Conservation (phyloP, 495 filamentous ascomycete species). For the Jackrogersella minutella region DNA sequence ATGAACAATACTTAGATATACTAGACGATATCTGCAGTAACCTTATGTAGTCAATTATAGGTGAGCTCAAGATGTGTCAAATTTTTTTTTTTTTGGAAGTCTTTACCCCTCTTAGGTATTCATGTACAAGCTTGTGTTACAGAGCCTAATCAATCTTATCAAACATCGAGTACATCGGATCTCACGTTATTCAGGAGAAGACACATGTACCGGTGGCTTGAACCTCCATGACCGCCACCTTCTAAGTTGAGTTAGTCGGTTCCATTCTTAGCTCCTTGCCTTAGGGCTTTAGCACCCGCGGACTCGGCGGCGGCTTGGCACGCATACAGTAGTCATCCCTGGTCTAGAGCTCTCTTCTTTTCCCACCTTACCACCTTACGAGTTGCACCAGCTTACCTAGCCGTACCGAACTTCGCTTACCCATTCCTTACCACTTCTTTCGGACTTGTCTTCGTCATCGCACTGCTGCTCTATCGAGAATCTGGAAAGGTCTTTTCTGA, state of each 20-base stretch:
- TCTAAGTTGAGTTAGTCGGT: constrained; percentile 24
- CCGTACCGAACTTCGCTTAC: constrained; percentile 32
- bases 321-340: constrained; percentile 24
- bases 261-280: constrained; percentile 37
- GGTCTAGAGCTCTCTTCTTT: constrained; percentile 33
- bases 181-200: constrained; percentile 6
- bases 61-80: constrained; percentile 14
- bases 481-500: constrained; percentile 10
- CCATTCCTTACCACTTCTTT: constrained; percentile 24
- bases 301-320: constrained; percentile 28
- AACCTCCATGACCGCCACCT: constrained; percentile 26
- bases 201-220: constrained; percentile 17
- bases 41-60: not conserved
- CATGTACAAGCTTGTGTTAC: constrained; percentile 21
- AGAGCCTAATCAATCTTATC: constrained; percentile 30
- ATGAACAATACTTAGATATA: not conserved
- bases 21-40: not conserved
- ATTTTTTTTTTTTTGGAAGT: too few relatives aligned
- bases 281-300: constrained; percentile 29
- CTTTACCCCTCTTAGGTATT: constrained; percentile 24
- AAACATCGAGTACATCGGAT: constrained; percentile 13
- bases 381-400: not conserved
- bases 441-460: constrained; percentile 36
- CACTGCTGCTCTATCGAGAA: constrained; percentile 24
- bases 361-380: constrained; percentile 9